Evolutionary conservation across 2,329 filamentous ascomycete genomes (phyloP).

Genomic region (Thielaviopsis punctulata): DNA sequence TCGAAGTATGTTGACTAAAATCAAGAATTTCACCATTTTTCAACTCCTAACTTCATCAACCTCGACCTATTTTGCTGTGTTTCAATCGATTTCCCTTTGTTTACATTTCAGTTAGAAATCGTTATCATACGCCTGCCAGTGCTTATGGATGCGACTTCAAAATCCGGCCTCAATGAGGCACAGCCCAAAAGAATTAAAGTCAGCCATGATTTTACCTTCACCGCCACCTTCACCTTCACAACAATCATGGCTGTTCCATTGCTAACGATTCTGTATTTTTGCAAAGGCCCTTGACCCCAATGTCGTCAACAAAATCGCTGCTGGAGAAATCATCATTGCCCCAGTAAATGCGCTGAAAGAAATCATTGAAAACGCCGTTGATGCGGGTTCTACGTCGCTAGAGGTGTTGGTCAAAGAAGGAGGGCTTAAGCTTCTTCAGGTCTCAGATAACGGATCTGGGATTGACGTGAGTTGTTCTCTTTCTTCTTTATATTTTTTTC

Average conservation of each 20-base stretch:
- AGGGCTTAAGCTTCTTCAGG: conserved; percentile 84
- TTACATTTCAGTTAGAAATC: too few relatives aligned
- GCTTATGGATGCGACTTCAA: too few relatives aligned
- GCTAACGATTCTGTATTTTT: background rate
- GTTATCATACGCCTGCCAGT: too few relatives aligned
- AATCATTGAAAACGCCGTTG: conserved; percentile 89
- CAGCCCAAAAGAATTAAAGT: conserved; percentile 5
- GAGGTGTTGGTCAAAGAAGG: conserved; percentile 91
- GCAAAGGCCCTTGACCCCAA: conserved; percentile 65
- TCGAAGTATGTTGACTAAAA: too few relatives aligned
- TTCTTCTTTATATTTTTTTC: background rate
- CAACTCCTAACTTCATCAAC: too few relatives aligned
- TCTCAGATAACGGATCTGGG: conserved; percentile 91
- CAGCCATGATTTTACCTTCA: background rate
- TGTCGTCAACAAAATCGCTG: conserved; percentile 97
- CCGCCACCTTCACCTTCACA: background rate
- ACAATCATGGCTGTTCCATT: background rate
- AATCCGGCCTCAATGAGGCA: background rate
- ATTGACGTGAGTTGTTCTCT: conserved; percentile 55
- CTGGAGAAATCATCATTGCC: conserved; percentile 94
- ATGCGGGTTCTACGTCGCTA: conserved; percentile 83
- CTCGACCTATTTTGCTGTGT: too few relatives aligned
- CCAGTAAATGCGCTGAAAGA: conserved; percentile 94
- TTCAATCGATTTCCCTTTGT: too few relatives aligned
- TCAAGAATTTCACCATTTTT: too few relatives aligned